phyloP scores from a whole-genome alignment of 441 rosid genomes.

The Francoa sonchifolia region DNA sequence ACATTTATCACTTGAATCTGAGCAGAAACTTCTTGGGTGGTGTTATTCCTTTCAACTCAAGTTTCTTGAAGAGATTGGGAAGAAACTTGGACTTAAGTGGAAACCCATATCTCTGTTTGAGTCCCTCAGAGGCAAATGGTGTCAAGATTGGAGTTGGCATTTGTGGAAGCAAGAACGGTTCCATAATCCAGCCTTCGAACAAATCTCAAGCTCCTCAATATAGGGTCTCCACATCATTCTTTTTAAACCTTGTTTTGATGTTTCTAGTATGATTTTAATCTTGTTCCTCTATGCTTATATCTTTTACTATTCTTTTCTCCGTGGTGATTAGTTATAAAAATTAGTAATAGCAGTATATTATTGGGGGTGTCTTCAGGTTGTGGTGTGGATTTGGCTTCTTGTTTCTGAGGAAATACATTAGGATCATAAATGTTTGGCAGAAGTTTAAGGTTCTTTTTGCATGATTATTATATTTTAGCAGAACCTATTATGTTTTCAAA shows the following conservation, averaged over 20 bases:
- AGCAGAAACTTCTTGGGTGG: conserved; percentile 58
- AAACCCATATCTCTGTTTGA: conserved; percentile 66
- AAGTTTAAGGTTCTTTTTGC: conserved; percentile 4
- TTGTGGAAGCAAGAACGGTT: conserved; percentile 38
- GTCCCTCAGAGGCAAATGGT: conserved; percentile 39
- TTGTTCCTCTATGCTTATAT: not conserved
- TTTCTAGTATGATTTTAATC: conserved; percentile 12
- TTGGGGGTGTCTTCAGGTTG: not conserved
- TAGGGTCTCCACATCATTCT: conserved; percentile 16
- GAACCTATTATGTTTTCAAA: not conserved
- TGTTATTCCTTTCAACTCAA: conserved; percentile 54
- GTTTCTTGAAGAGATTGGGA: conserved; percentile 48
- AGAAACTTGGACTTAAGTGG: conserved; percentile 73
- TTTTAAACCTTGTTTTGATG: conserved; percentile 19
- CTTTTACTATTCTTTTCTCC: not conserved
- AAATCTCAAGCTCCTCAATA: conserved; percentile 29
- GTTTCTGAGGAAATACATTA: not conserved
- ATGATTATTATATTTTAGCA: conserved; percentile 1
- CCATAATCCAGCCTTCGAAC: conserved; percentile 21
- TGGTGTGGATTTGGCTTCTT: not conserved
- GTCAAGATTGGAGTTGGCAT: conserved; percentile 48
- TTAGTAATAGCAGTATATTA: not conserved
- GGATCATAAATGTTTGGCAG: conserved; percentile 3
- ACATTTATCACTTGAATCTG: conserved; percentile 65
- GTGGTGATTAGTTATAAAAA: not conserved